These are phyloP conservation scores for Pestalotiopsis sp. DNA, from an alignment of 2,329 filamentous ascomycete genomes.

Conservation along the genomic window DNA sequence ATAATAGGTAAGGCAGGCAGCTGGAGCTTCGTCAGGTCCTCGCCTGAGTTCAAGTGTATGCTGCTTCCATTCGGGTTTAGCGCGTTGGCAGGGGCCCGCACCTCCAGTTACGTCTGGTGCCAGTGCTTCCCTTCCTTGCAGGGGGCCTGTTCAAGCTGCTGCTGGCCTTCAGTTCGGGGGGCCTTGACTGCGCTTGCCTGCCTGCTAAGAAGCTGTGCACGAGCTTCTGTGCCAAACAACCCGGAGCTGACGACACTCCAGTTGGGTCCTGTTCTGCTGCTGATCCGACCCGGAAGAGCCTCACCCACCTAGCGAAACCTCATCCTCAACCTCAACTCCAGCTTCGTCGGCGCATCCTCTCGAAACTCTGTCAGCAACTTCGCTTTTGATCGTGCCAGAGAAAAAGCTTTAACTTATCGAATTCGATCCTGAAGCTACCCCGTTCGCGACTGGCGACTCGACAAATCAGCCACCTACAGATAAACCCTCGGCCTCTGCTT, in stretches of 20 bases:
- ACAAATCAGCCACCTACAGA: neutral
- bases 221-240: constrained; percentile 6
- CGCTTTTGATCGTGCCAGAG: neutral
- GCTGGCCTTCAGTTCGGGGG: neutral
- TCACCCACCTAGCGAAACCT: neutral
- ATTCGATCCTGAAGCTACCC: neutral
- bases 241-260: constrained; percentile 10
- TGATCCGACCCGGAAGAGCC: constrained; percentile 1
- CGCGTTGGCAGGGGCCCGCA: constrained; percentile 1
- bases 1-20: constrained; percentile 13
- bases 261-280: neutral
- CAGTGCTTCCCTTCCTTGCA: neutral
- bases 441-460: neutral
- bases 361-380: neutral
- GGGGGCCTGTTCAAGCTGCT: neutral
- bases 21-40: constrained; percentile 17
- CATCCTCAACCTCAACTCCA: neutral
- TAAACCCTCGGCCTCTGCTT: neutral
- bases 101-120: neutral
- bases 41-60: neutral
- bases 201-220: constrained; percentile 1
- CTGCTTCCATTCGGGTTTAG: constrained; percentile 25
- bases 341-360: neutral
- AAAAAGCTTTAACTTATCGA: neutral
- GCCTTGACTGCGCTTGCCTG: neutral